Percentiles rank a stretch among this genome's conserved stretches.
These are phyloP conservation scores for Rhizopogon rudus DNA, from an alignment of 768 basidiomycete species.

Conservation along the genomic window DNA sequence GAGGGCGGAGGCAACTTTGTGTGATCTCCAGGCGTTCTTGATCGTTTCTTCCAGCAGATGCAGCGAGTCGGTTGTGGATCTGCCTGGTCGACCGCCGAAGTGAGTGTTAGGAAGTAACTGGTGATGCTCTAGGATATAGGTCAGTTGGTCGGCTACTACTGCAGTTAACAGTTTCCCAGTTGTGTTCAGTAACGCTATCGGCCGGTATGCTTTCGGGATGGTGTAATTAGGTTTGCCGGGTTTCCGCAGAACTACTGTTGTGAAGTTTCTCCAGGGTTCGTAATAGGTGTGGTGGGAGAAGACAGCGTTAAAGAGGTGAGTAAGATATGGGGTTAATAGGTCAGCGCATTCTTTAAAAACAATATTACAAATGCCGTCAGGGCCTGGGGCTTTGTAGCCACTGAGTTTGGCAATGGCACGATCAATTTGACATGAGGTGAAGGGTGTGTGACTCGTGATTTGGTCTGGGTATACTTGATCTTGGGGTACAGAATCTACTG, in stretches of 20 bases:
- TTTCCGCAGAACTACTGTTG: slow-evolving; percentile 29
- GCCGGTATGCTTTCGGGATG: slow-evolving; percentile 28
- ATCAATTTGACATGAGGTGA: slow-evolving; percentile 10
- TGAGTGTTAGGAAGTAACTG: slow-evolving; percentile 30
- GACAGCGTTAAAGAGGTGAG: slow-evolving; percentile 5
- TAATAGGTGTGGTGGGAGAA: slow-evolving; percentile 11
- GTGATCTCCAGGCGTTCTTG: slow-evolving; percentile 31
- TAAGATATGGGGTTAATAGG: slow-evolving; percentile 8
- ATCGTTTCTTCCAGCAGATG: slow-evolving; percentile 28
- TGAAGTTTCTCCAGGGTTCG: slow-evolving; percentile 18
- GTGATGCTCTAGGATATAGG: slow-evolving; percentile 23
- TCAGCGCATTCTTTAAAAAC: slow-evolving; percentile 13
- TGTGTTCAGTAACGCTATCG: slow-evolving; percentile 32
- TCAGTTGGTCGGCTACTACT: slow-evolving; percentile 20
- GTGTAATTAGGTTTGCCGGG: slow-evolving; percentile 32
- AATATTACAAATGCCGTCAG: slow-evolving; percentile 24
- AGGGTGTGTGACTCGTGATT: not conserved
- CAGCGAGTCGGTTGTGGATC: slow-evolving; percentile 32
- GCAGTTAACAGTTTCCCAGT: slow-evolving; percentile 25
- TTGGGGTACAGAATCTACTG: not conserved
- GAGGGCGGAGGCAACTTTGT: slow-evolving; percentile 29
- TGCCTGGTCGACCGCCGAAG: slow-evolving; percentile 34
- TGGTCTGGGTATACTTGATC: slow-evolving; percentile 8
- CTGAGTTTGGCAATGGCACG: slow-evolving; percentile 6
- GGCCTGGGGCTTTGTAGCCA: slow-evolving; percentile 17